A percentile compares a stretch with the other conserved stretches of the same genome.
These are phyloP conservation scores for Rubia tinctorum DNA, from an alignment of 305 asterid species.

Conservation along the genomic window DNA sequence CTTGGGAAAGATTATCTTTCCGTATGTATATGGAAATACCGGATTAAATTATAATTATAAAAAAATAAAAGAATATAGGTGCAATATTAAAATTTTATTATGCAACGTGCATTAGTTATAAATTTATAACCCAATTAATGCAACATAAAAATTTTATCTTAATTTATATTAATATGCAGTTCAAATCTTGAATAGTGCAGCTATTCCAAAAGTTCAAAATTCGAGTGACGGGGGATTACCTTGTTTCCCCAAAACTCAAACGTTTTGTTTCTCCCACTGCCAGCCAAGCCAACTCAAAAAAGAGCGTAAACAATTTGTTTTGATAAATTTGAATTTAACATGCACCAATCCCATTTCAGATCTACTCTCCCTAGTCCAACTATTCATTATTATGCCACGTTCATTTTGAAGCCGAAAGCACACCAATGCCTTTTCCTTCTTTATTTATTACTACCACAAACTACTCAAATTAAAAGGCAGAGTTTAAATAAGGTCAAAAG, in stretches of 20 bases:
- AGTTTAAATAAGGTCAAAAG: constrained; percentile 4
- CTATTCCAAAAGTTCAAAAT: too few species aligned
- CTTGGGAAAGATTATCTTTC: too few species aligned
- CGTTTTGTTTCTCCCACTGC: neutral
- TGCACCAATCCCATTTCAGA: constrained; percentile 13
- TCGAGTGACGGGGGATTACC: too few species aligned
- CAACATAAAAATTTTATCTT: too few species aligned
- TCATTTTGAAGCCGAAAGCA: constrained; percentile 10
- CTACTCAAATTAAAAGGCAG: neutral
- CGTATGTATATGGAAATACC: too few species aligned
- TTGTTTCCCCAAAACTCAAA: constrained; percentile 1
- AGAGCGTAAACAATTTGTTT: neutral
- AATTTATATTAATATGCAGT: too few species aligned
- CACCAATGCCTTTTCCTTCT: neutral
- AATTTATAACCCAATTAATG: too few species aligned
- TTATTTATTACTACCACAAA: neutral
- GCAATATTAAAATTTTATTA: too few species aligned
- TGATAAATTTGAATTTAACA: neutral
- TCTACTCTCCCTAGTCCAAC: constrained; percentile 3
- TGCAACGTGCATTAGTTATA: too few species aligned
- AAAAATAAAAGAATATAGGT: too few species aligned
- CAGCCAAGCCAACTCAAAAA: constrained; percentile 8
- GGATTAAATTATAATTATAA: too few species aligned
- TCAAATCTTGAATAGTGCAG: too few species aligned
- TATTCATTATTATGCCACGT: neutral